Conservation (phyloP, 1,284 basidiomycete species). For the Omphalotus olearius region DNA sequence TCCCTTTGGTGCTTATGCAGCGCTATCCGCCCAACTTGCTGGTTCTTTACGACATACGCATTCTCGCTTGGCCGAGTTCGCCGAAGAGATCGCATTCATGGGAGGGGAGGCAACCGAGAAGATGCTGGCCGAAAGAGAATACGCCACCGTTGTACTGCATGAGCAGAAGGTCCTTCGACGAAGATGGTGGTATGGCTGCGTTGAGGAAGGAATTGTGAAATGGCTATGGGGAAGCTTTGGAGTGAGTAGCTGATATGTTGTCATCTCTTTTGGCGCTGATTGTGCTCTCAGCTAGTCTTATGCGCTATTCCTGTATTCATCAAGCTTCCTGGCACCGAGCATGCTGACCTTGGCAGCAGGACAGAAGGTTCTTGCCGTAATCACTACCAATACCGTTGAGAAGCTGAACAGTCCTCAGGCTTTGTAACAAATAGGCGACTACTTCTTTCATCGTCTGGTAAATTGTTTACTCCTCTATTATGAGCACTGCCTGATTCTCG, state of each 20-base stretch:
- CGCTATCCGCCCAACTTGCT: slow-evolving; percentile 80
- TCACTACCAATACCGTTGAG: neutral
- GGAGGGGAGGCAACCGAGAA: slow-evolving; percentile 91
- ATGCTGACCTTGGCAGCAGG: slow-evolving; percentile 74
- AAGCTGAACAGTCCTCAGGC: slow-evolving; percentile 36
- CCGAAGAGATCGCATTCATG: slow-evolving; percentile 94
- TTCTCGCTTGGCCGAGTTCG: slow-evolving; percentile 89
- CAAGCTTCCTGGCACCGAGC: slow-evolving; percentile 70
- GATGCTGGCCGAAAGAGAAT: slow-evolving; percentile 88
- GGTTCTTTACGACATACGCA: slow-evolving; percentile 90
- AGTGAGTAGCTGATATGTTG: slow-evolving; percentile 34
- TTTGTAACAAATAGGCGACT: slow-evolving; percentile 94
- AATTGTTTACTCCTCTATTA: slow-evolving; percentile 6
- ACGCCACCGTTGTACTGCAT: slow-evolving; percentile 86
- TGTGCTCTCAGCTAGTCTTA: slow-evolving; percentile 61
- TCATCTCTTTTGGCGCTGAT: slow-evolving; percentile 7
- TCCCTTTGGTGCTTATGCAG: slow-evolving; percentile 91
- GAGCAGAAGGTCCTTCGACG: slow-evolving; percentile 81
- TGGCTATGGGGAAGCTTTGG: slow-evolving; percentile 98
- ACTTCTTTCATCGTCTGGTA: slow-evolving; percentile 77
- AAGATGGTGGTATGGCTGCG: slow-evolving; percentile 88
- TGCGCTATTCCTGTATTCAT: slow-evolving; percentile 96
- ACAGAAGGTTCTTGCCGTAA: slow-evolving; percentile 65
- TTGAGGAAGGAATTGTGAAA: slow-evolving; percentile 95
- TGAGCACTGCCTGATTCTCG: neutral